These are phyloP conservation scores for Tulasnella sp. DNA, from an alignment of 768 basidiomycete genomes.

Conservation along the genomic window DNA sequence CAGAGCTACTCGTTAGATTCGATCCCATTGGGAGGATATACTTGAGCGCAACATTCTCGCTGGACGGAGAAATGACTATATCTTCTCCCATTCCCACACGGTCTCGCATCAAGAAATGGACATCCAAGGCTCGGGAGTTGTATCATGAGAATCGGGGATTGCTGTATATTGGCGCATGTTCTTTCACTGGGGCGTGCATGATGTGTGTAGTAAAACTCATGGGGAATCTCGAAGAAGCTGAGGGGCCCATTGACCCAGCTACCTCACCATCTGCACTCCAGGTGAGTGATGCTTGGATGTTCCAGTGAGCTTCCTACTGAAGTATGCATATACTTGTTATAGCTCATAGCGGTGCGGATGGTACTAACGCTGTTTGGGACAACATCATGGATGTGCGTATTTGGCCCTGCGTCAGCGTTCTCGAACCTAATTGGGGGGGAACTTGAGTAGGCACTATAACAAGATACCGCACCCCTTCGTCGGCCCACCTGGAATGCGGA, in stretches of 20 bases:
- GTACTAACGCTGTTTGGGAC: background rate
- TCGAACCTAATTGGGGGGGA: background rate
- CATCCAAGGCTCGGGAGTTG: background rate
- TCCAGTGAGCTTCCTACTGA: background rate
- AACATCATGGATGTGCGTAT: constrained; percentile 11
- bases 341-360: constrained; percentile 10
- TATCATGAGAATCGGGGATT: constrained; percentile 6
- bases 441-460: constrained; percentile 8
- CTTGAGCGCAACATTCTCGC: no score
- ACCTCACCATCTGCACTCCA: background rate
- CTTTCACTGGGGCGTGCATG: background rate
- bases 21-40: no score
- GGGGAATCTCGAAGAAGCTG: background rate
- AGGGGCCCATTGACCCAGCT: background rate
- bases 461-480: constrained; percentile 6
- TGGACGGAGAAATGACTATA: no score
- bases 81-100: no score
- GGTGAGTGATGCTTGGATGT: background rate
- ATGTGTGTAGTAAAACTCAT: constrained; percentile 9
- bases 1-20: no score
- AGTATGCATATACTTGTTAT: background rate
- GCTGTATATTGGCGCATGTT: constrained; percentile 2
- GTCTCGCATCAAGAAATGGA: no score
- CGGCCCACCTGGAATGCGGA: constrained; percentile 1
- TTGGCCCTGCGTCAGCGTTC: background rate